A percentile compares a stretch with the other conserved stretches of the same genome.
Evolutionary conservation across 495 filamentous ascomycete genomes (phyloP).

Genomic region (Elaphomyces granulatus): DNA sequence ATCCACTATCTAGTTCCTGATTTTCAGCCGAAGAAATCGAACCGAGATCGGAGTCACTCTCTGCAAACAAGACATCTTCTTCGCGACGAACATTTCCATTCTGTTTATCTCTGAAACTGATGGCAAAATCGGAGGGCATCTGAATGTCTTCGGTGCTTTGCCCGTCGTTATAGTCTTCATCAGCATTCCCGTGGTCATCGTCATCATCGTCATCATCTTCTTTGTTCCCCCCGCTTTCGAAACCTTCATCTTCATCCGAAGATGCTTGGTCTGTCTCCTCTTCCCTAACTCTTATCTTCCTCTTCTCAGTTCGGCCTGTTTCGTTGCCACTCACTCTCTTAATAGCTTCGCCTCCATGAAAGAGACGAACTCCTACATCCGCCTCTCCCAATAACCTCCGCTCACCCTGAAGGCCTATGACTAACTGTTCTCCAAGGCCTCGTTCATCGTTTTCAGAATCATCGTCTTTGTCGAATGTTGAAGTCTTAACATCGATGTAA

Average conservation of each 20-base stretch:
- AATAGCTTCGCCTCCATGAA: conserved; percentile 60
- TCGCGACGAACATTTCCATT: conserved; percentile 26
- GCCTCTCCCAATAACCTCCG: conserved; percentile 68
- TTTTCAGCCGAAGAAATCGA: conserved; percentile 64
- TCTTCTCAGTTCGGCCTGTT: conserved; percentile 53
- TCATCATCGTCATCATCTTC: conserved; percentile 37
- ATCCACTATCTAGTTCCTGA: conserved; percentile 45
- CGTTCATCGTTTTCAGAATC: conserved; percentile 38
- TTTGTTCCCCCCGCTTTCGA: conserved; percentile 47
- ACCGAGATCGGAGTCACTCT: conserved; percentile 90
- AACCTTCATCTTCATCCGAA: conserved; percentile 45
- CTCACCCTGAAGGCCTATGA: conserved; percentile 77
- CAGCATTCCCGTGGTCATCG: conserved; percentile 23
- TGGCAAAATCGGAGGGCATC: conserved; percentile 28
- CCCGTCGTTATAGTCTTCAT: conserved; percentile 16
- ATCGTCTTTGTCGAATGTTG: conserved; percentile 59
- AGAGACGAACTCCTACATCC: conserved; percentile 67
- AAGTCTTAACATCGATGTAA: conserved; percentile 61
- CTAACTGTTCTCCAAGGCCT: conserved; percentile 83
- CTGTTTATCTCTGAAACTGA: conserved; percentile 30
- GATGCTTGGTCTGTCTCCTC: conserved; percentile 37
- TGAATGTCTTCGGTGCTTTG: conserved; percentile 29
- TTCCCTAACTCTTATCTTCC: conserved; percentile 51
- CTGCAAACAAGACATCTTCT: conserved; percentile 71
- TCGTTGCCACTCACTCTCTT: conserved; percentile 43